Base-by-base conservation (phyloP, 805 yeast genomes). In the Saccharomycopsis oosterbeekiorum region DNA sequence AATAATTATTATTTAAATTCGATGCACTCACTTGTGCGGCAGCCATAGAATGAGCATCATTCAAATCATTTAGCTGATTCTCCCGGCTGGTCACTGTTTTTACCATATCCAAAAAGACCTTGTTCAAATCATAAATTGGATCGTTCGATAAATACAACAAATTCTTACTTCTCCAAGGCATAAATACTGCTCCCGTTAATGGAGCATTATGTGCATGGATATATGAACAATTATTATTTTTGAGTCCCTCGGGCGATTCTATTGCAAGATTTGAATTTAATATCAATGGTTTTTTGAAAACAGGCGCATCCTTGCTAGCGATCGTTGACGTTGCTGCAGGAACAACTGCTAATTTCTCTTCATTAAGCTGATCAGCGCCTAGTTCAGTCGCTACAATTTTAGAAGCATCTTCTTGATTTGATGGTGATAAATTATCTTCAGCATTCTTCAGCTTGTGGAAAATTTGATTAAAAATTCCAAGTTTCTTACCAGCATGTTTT, bases 141-240 rank as follows among this genome's bases (percentile, higher is more conserved):
- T 91, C 97, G 68, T 88, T 88, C 1, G 96, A 86, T 50, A 84
- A 74, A 55, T 86, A 84, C 50, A 92, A 71, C 14, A 85, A 74
- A 64, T 82, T 84, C 57, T 81, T 76, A 0, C 96, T 86, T 4
- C 76, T 76, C 19, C 80, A 74, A 0, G 97, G 97, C 0, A 96
- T 97, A 73, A 90, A 82, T 0, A 83, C 68, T 0, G 96, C 92
- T 43, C 81, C 83, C 51, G 93, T 91, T 40, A 90, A 88, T 41
- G 82, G 80, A 0, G 85, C 74, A 68, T 83, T 84, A 71, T 88
- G 91, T 0, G 94, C 89, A 73, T 87, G 93, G 70, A 89, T 86
- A 4, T 88, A 78, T 1, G 86, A 76, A 70, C 85, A 87, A 62
- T 83, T 81, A 53, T 76, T 77, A 68, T 87, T 84, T 62, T 84